Evolutionary conservation across 768 basidiomycete species (phyloP), one percentile per base, ranked within the genome.

Genomic region (Dioszegia hungarica): DNA sequence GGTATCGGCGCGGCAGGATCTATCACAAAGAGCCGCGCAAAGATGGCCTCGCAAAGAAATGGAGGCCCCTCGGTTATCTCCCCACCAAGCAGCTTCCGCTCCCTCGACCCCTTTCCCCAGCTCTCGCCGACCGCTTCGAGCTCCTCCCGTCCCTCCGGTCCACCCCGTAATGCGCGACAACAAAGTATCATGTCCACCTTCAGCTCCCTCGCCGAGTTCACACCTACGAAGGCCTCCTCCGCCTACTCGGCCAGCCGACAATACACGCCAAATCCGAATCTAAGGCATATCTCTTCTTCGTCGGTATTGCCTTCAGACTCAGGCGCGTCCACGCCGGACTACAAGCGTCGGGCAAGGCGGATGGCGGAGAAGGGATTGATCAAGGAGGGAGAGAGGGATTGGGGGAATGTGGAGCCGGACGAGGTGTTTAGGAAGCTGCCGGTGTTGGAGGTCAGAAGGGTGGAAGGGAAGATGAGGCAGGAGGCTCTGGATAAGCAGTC

Each of bases 321-420:
- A 5, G 56, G 56, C 17, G 36, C 19, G 2, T 47, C 56, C 9
- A 49, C 56, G 10, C 56, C 56, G 17, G 56, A 57, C 39, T 57
- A 57, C 29, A 45, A 44, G 27, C 34, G 47, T 11, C 46, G 56
- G 6, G 56, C 56, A 15, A 48, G 33, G 27, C 28, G 46, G 37
- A 46, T 57, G 22, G 56, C 36, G 5, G 56, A 44, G n/a, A 33
- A 38, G 37, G 51, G 45, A 17, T 46, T 36, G 34, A 53, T 40
- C 19, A 28, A 38, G 43, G 34, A 27, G 38, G 29, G 31, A 29
- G 53, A 64, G 4, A 63, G 37, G 25, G 67, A 73, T 39, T 76
- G 75, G 75, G 75, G 67, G 20, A 47, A 43, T 10, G 61, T 76
- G 54, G 75, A 76, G 48, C 73, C 75, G 22, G 75, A 76, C 55